Conservation (phyloP, 2,329 filamentous ascomycete species). For the Fusarium sp. region DNA sequence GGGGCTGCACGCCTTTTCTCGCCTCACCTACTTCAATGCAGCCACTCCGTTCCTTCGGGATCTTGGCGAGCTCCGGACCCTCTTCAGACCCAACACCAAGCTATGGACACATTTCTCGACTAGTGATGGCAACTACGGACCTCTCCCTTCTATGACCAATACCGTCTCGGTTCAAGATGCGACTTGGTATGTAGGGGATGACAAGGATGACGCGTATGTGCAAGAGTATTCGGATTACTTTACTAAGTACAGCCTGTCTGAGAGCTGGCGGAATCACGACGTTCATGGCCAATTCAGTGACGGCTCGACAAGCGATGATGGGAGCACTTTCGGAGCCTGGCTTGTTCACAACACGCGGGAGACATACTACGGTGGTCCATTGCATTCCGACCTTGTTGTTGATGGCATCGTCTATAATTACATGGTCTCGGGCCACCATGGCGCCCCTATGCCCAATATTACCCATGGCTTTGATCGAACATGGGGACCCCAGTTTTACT, state of each 20-base stretch:
- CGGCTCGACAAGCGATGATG: conserved; percentile 53
- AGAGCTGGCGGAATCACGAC: conserved; percentile 64
- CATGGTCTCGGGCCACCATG: conserved; percentile 66
- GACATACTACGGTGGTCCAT: conserved; percentile 65
- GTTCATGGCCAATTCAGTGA: conserved; percentile 59
- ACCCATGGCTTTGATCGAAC: conserved; percentile 69
- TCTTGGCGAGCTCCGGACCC: conserved; percentile 65
- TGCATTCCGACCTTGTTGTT: conserved; percentile 67
- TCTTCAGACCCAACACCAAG: conserved; percentile 64
- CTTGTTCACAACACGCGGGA: conserved; percentile 68
- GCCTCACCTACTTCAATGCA: conserved; percentile 64
- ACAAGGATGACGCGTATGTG: conserved; percentile 61
- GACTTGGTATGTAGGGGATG: conserved; percentile 65
- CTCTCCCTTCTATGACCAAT: conserved; percentile 48
- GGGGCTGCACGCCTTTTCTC: conserved; percentile 65
- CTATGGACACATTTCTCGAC: conserved; percentile 68
- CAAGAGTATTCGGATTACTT: conserved; percentile 65
- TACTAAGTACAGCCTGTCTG: conserved; percentile 68
- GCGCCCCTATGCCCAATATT: conserved; percentile 67
- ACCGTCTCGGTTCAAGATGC: conserved; percentile 66
- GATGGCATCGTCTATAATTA: conserved; percentile 72
- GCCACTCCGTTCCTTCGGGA: conserved; percentile 62
- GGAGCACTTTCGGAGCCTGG: conserved; percentile 65
- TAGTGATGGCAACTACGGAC: conserved; percentile 61
- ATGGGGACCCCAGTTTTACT: conserved; percentile 67